Conservation (phyloP, 192 early-diverging fungal genomes). For the Cladochytrium replicatum region DNA sequence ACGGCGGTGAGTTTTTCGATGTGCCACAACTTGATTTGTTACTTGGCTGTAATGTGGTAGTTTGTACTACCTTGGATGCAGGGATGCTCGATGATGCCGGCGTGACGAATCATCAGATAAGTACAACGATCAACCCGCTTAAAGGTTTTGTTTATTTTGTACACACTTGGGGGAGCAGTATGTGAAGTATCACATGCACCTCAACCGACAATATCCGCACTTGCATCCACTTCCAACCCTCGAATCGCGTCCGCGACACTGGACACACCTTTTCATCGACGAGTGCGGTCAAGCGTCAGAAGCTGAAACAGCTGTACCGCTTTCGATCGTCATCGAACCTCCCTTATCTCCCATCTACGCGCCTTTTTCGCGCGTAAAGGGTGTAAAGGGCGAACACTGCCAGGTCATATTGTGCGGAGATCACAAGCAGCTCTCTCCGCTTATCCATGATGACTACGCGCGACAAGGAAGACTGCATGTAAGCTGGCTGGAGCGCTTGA, state of each 20-base stretch:
- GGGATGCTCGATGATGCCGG: conserved; percentile 33
- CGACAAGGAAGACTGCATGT: conserved; percentile 21
- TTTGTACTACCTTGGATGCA: conserved; percentile 41
- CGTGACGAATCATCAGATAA: conserved; percentile 19
- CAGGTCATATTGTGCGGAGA: conserved; percentile 47
- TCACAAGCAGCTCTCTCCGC: conserved; percentile 40
- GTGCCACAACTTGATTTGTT: conserved; percentile 31
- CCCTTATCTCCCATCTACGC: not conserved
- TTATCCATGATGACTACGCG: conserved; percentile 18
- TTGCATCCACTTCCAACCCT: not conserved
- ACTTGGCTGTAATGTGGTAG: conserved; percentile 31
- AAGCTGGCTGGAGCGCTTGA: conserved; percentile 39
- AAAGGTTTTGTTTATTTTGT: too few species aligned
- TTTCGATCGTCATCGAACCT: conserved; percentile 21
- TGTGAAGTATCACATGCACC: not conserved
- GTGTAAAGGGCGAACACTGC: conserved; percentile 11
- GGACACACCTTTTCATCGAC: conserved; percentile 44
- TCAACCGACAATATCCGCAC: not conserved
- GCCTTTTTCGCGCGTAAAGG: not conserved
- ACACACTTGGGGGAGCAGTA: not conserved
- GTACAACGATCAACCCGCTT: not conserved
- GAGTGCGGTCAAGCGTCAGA: conserved; percentile 50
- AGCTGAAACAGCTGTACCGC: conserved; percentile 35
- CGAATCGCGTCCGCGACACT: conserved; percentile 1
- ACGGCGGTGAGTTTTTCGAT: conserved; percentile 22